These are phyloP conservation scores for Phyllosticta paracitricarpa DNA, from an alignment of 2,329 filamentous ascomycete species.

Conservation along the genomic window DNA sequence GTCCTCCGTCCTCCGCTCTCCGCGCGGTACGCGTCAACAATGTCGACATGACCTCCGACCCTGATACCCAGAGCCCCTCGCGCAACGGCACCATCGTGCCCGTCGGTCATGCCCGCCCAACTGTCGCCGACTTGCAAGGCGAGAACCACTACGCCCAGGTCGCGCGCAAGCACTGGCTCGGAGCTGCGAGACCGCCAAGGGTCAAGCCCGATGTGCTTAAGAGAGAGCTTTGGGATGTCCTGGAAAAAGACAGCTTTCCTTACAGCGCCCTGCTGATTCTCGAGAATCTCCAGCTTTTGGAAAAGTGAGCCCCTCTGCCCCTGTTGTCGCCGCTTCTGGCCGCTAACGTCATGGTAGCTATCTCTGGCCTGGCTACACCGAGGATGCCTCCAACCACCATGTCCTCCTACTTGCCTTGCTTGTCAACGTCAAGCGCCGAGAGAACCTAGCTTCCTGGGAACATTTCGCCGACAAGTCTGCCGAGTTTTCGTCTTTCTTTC, in stretches of 20 bases:
- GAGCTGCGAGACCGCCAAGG: constrained; percentile 50
- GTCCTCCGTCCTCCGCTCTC: constrained; percentile 5
- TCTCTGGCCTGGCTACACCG: constrained; percentile 86
- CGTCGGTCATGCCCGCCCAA: constrained; percentile 42
- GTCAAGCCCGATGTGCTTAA: constrained; percentile 76
- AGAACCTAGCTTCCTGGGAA: constrained; percentile 78
- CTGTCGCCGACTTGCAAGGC: constrained; percentile 59
- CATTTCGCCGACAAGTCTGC: constrained; percentile 66
- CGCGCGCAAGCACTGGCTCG: constrained; percentile 79
- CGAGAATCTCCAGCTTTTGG: constrained; percentile 82
- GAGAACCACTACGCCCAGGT: constrained; percentile 57
- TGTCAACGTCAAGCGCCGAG: constrained; percentile 77
- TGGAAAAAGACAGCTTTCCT: constrained; percentile 73
- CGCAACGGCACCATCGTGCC: constrained; percentile 16
- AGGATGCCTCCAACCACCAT: constrained; percentile 85
- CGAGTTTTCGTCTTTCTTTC: constrained; percentile 83
- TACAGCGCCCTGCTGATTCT: constrained; percentile 69
- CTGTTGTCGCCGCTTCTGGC: background rate
- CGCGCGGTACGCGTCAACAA: constrained; percentile 4
- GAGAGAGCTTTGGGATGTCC: constrained; percentile 74
- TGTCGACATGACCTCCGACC: constrained; percentile 12
- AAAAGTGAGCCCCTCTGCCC: constrained; percentile 47
- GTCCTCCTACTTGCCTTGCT: constrained; percentile 79
- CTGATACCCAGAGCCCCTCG: constrained; percentile 15
- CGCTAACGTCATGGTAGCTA: constrained; percentile 46